Conservation (phyloP, 169 alveolate genomes). For the Plasmodium adleri region DNA sequence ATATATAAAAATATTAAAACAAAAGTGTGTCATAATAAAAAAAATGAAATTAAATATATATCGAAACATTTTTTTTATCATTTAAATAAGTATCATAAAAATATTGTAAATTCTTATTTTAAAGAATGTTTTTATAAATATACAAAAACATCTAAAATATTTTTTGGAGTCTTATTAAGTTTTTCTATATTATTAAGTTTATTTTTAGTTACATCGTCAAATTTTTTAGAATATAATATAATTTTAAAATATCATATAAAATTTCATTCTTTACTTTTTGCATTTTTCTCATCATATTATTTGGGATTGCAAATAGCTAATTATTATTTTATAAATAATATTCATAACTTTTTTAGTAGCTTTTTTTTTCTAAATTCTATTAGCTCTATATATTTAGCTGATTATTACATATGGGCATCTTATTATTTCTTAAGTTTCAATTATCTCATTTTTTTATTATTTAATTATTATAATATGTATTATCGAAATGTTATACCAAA, state of each 20-base stretch:
- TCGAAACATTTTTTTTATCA: constrained; percentile 60
- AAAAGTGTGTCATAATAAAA: constrained; percentile 13
- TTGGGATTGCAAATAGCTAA: constrained; percentile 56
- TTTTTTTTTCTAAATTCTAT: constrained; percentile 28
- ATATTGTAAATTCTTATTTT: constrained; percentile 24
- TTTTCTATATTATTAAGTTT: constrained; percentile 40
- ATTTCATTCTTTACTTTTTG: constrained; percentile 52
- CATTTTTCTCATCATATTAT: constrained; percentile 61
- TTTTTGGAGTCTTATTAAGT: constrained; percentile 55
- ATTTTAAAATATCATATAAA: constrained; percentile 63
- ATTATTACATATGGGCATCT: constrained; percentile 55
- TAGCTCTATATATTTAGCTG: constrained; percentile 47
- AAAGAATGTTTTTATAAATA: constrained; percentile 19
- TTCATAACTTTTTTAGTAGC: constrained; percentile 15
- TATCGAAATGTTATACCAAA: constrained; percentile 26
- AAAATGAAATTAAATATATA: constrained; percentile 4
- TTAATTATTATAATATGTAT: constrained; percentile 47
- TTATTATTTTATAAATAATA: constrained; percentile 44
- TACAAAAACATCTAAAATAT: constrained; percentile 68
- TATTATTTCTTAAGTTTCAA: constrained; percentile 39
- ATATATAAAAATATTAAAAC: constrained; percentile 14
- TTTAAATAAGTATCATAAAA: constrained; percentile 40
- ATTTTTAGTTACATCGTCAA: constrained; percentile 54
- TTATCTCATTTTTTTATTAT: constrained; percentile 25
- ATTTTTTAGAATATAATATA: constrained; percentile 59